Evolutionary conservation across 1,284 basidiomycete species (phyloP), one percentile per base, ranked within the genome.

Genomic region (Ganoderma lingzhi): DNA sequence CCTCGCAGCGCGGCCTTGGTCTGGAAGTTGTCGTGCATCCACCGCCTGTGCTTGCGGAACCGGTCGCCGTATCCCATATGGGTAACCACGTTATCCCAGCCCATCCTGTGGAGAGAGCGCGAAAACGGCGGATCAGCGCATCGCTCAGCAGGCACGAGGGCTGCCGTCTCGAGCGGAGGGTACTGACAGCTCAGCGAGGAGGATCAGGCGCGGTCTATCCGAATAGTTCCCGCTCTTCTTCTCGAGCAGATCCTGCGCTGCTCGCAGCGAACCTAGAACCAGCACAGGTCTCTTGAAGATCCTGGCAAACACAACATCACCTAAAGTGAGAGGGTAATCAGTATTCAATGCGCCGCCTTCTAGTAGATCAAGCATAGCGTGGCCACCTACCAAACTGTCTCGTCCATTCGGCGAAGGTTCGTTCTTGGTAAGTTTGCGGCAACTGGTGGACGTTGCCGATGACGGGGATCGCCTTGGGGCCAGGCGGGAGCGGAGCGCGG

Each of bases 171-270:
- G 23, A 19, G 62, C 19, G 15, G 59, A 35, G 1, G 48, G n/a
- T 28, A 74, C 78, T 63, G 53, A 78, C 78, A 79, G 63, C 59
- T 79, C 77, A 30, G 72, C 59, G 28, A 77, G 71, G 48, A 79
- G 70, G 59, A 77, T 71, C 58, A 79, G 70, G 3, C 75, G 73
- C 12, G 80, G 80, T 19, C 86, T 81, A 71, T 83, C 83, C 8
- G 85, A 86, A 68, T 85, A 87, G 32, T 84, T 84, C n/a, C 81
- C 81, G 19, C 84, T 85, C 45, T 82, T 82, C 74, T 87, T 87
- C 73, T 87, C 87, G 19, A 88, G 79, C 23, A 88, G 78, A 73
- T 87, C 86, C 82, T 85, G 86, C 28, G 85, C 85, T 19, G 83
- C 82, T 71, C 84, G 81, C 1, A 84, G 84, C 3, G 82, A 74